Base-by-base conservation (phyloP, 805 yeast genomes). In the Wickerhamiella vanderwaltii region DNA sequence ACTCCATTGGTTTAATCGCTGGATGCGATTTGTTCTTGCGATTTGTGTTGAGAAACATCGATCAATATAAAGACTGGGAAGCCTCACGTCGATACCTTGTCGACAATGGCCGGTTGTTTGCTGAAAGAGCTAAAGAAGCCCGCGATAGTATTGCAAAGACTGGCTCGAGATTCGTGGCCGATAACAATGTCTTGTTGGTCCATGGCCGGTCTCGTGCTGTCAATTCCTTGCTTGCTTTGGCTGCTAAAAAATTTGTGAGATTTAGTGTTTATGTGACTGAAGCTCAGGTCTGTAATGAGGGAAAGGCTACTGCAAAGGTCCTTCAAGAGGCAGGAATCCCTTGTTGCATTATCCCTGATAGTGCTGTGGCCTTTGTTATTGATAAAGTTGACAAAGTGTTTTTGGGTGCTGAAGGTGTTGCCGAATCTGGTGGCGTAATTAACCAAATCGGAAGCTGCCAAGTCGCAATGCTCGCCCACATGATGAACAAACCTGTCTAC, bases 341-440 rank as follows among this genome's bases (percentile, higher is more conserved):
- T 0, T 91, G 80, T 9, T 77, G 84, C 40, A 68, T 86, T 40
- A 82, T 91, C 38, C 87, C 84, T 13, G 99, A 91, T 58, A 77
- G 85, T 41, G 94, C 95, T 6, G 96, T 88, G 11, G 97, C 97
- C 0, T 85, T 77, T 51, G 84, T 86, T 29, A 77, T 91, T 45
- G 87, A 85, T 59, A 81, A 82, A 59, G 86, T 87, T 11, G 94
- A 88, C 63, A 88, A 91, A 61, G 82, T 91, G 4, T 72, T 91
- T 49, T 91, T 91, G 50, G 99, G 99, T 43, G 98, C 98, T 1
- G 98, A 91, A 62, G 99, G 99, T 51, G 99, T 91, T 3, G 94
- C 95, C 3, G 99, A 91, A 65, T 80, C 93, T 58, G 99, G 99
- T 43, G 99, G 99, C 25, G 85, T 93, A 36, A 88, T 91, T 51